phyloP scores from a whole-genome alignment of 495 filamentous ascomycete species.

The Penicillium samsonianum region DNA sequence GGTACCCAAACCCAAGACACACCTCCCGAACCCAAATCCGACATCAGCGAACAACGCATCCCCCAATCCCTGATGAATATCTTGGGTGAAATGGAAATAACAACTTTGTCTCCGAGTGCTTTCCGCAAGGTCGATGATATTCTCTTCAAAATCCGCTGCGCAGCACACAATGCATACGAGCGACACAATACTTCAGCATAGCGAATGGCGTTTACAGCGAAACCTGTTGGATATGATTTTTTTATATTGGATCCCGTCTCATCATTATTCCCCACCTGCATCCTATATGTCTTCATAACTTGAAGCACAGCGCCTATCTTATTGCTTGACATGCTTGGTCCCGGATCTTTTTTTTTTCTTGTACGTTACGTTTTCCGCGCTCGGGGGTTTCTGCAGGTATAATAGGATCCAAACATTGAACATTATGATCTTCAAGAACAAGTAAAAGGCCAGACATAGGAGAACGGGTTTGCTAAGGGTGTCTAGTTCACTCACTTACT shows the following conservation, averaged over 20 bases:
- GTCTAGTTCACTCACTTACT: not conserved
- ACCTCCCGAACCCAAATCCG: constrained; percentile 3
- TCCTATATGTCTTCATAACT: constrained; percentile 13
- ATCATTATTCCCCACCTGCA: constrained; percentile 32
- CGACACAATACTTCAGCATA: constrained; percentile 48
- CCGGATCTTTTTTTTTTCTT: not conserved
- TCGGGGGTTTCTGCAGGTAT: not conserved
- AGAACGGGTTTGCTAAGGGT: not conserved
- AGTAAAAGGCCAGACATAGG: not conserved
- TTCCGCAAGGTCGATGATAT: constrained; percentile 64
- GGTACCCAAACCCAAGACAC: constrained; percentile 23
- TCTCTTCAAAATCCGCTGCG: constrained; percentile 65
- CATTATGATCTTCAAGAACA: not conserved
- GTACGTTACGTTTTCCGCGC: not conserved
- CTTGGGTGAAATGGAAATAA: constrained; percentile 52
- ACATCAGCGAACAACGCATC: constrained; percentile 35
- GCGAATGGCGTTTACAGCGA: constrained; percentile 43
- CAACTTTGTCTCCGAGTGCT: constrained; percentile 51
- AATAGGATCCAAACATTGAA: constrained; percentile 1
- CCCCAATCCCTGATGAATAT: constrained; percentile 50
- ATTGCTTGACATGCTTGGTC: constrained; percentile 2
- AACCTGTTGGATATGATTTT: constrained; percentile 18
- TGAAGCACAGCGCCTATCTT: constrained; percentile 1
- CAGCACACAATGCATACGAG: constrained; percentile 61
- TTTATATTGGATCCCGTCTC: constrained; percentile 11